Conservation (phyloP, 1,139 yeast species). For the Geotrichum australiense region DNA sequence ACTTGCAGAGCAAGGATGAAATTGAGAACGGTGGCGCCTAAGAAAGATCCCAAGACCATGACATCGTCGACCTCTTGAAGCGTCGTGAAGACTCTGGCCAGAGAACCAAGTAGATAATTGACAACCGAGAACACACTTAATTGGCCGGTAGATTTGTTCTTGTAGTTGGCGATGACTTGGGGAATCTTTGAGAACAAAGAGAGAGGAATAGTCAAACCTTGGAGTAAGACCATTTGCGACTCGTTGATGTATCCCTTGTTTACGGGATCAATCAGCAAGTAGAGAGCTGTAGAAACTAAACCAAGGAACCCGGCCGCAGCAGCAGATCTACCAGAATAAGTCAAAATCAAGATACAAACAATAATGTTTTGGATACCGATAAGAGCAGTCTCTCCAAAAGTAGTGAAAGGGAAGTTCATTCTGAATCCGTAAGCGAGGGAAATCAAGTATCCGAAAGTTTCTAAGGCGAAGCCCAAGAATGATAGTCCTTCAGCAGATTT, state of each 20-base stretch:
- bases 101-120: constrained; percentile 50
- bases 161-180: constrained; percentile 45
- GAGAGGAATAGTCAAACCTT: constrained; percentile 49
- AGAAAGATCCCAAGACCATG: constrained; percentile 32
- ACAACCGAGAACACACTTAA: constrained; percentile 48
- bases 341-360: constrained; percentile 34
- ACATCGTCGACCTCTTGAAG: constrained; percentile 38
- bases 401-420: constrained; percentile 36
- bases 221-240: constrained; percentile 35
- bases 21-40: constrained; percentile 33
- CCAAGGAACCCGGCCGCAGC: constrained; percentile 27
- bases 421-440: constrained; percentile 40
- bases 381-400: constrained; percentile 41
- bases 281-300: constrained; percentile 20
- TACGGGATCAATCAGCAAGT: constrained; percentile 21
- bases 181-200: constrained; percentile 49
- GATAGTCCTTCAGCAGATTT: constrained; percentile 37
- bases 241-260: constrained; percentile 24
- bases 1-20: constrained; percentile 34
- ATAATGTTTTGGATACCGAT: constrained; percentile 38
- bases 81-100: constrained; percentile 53
- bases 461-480: constrained; percentile 34
- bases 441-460: constrained; percentile 37
- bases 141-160: constrained; percentile 47
- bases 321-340: constrained; percentile 23